Base-by-base conservation (phyloP, 129 eudicot species). In the Mikania micrantha region DNA sequence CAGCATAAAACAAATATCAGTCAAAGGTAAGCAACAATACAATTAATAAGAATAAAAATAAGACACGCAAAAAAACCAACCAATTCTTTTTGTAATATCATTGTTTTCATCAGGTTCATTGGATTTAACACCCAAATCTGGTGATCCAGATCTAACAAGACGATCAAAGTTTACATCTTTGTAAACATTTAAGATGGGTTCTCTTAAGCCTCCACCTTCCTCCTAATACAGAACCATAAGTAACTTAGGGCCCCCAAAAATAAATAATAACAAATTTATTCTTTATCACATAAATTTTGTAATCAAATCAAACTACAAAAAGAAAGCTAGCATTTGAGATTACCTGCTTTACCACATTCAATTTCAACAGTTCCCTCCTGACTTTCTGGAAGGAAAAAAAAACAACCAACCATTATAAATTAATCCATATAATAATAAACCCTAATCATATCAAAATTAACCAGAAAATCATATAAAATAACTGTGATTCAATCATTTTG, bases 301-400 rank as follows among this genome's bases (percentile, higher is more conserved):
- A 15, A 29, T 20, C 29, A 2, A 57, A 48, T 17, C 47, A 29
- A 11, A 5, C n/a, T n/a, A n/a, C n/a, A n/a, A n/a, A n/a, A 62
- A 10, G 66, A n/a, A 28, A 56, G 50, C 38, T 27, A 36, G 65
- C 27, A 50, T 60, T 56, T 42, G 32, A 32, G 39, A 54, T 5
- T 82, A 93, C 99, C 99, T 89, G 80, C 42, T 82, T 79, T 22
- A 85, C 58, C 21, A 88, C 72, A 79, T 59, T 79, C 24, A 85
- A 75, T 24, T 74, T 80, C 62, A 79, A 83, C 64, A 74, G 67
- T 71, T 89, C 93, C 67, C 78, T 78, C 80, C 95, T 82, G 80
- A 81, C 69, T 70, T 85, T 92, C 98, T 92, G 84, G 57, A 79
- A 39, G 61, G 15, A 56, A 13, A 7, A 35, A 5, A 53, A 41